These are phyloP conservation scores for Paraconiothyrium brasiliense DNA, from an alignment of 2,329 filamentous ascomycete genomes.

Conservation along the genomic window DNA sequence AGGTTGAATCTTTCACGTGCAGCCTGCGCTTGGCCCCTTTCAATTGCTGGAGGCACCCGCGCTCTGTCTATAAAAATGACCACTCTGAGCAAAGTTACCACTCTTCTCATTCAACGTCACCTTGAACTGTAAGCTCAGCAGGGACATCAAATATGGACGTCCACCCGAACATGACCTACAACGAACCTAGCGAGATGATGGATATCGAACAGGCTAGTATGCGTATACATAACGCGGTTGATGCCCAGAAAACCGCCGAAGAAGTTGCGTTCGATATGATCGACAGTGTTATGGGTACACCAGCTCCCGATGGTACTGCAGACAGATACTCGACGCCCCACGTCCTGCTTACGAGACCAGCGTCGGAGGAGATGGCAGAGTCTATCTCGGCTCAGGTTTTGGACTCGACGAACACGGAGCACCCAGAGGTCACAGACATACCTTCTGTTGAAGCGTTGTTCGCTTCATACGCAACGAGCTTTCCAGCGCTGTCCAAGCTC, in stretches of 20 bases:
- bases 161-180: not conserved
- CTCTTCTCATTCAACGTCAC: not conserved
- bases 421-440: not conserved
- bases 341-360: not conserved
- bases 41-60: not conserved
- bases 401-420: not conserved
- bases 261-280: not conserved
- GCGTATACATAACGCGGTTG: not conserved
- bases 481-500: not conserved
- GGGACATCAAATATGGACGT: not conserved
- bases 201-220: not conserved
- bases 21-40: not conserved
- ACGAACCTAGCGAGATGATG: not conserved
- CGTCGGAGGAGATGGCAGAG: not conserved
- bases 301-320: not conserved
- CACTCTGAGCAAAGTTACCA: not conserved
- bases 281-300: not conserved
- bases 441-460: not conserved
- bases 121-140: not conserved
- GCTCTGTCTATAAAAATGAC: not conserved
- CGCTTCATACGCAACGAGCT: constrained; percentile 4
- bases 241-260: not conserved
- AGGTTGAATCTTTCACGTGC: not conserved
- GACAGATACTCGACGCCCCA: not conserved
- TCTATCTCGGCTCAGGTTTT: not conserved